A percentile compares a stretch with the other conserved stretches of the same genome.
Conservation (phyloP, 1,139 yeast genomes). For the Saccharomyces hybrid region DNA sequence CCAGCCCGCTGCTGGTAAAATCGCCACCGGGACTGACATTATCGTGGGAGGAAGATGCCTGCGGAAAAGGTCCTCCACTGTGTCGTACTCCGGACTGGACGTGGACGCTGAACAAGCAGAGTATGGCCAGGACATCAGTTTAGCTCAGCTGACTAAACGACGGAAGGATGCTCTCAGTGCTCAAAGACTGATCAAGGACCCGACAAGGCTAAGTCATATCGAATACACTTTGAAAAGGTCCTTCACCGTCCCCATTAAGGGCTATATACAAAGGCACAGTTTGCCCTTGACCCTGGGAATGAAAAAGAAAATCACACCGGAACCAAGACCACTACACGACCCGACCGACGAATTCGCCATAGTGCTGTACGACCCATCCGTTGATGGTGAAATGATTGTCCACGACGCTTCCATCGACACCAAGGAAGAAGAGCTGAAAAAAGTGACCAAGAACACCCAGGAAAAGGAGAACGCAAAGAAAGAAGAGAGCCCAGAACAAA, state of each 20-base stretch:
- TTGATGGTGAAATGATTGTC: conserved; percentile 40
- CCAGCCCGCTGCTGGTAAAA: conserved; percentile 15
- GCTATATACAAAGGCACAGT: conserved; percentile 35
- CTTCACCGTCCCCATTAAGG: conserved; percentile 46
- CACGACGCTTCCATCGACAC: conserved; percentile 19
- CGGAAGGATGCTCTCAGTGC: conserved; percentile 47
- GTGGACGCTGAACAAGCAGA: conserved; percentile 34
- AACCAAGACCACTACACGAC: conserved; percentile 88
- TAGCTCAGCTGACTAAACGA: conserved; percentile 7
- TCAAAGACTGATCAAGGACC: conserved; percentile 35
- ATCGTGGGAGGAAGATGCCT: conserved; percentile 33
- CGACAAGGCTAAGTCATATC: conserved; percentile 31
- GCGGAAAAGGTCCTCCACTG: conserved; percentile 32
- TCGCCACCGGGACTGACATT: conserved; percentile 30
- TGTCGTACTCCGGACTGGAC: conserved; percentile 19
- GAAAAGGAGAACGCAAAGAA: conserved; percentile 20
- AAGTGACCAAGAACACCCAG: conserved; percentile 7
- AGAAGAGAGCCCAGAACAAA: conserved; percentile 8
- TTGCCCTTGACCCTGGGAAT: conserved; percentile 81
- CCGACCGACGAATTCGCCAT: conserved; percentile 92
- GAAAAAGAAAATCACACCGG: conserved; percentile 55
- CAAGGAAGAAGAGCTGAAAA: conserved; percentile 16
- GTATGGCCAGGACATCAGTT: conserved; percentile 35
- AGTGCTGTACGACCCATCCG: conserved; percentile 90
- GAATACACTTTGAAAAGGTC: conserved; percentile 36